Conservation (phyloP, 371 early-diverging fungal genomes). For the Lichtheimia ramosa region DNA sequence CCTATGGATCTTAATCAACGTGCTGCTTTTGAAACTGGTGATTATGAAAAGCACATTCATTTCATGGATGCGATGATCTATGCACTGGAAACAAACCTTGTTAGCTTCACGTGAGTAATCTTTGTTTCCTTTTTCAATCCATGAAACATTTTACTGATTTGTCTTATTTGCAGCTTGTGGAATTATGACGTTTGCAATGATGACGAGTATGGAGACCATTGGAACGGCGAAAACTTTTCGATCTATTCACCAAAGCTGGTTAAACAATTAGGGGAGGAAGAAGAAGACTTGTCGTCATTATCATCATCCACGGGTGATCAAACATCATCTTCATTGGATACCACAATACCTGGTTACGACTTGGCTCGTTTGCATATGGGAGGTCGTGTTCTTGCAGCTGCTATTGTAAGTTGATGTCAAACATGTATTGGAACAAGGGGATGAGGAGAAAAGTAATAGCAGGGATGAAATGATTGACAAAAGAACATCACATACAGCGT, state of each 20-base stretch:
- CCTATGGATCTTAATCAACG: constrained; percentile 84
- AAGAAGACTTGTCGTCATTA: constrained; percentile 4
- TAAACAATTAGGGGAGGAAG: background rate
- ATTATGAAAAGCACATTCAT: constrained; percentile 68
- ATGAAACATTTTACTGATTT: constrained; percentile 1
- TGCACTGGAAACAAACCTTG: constrained; percentile 72
- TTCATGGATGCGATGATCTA: constrained; percentile 76
- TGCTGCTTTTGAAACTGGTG: constrained; percentile 64
- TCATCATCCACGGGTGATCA: background rate
- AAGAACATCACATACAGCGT: constrained; percentile 35
- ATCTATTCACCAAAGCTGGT: constrained; percentile 52
- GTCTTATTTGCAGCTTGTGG: constrained; percentile 62
- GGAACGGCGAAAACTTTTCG: constrained; percentile 91
- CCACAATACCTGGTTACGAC: constrained; percentile 8
- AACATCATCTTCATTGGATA: constrained; percentile 1
- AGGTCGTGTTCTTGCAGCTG: constrained; percentile 80
- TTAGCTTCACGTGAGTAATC: constrained; percentile 67
- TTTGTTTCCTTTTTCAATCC: background rate
- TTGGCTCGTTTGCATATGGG: constrained; percentile 55
- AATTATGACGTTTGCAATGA: constrained; percentile 83
- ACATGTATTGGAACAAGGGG: background rate
- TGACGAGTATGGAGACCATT: constrained; percentile 78
- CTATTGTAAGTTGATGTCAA: constrained; percentile 49
- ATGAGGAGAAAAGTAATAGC: no score
- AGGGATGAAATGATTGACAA: background rate